Evolutionary conservation across 1,284 basidiomycete genomes (phyloP).

Genomic region (Clitocybe nebularis): DNA sequence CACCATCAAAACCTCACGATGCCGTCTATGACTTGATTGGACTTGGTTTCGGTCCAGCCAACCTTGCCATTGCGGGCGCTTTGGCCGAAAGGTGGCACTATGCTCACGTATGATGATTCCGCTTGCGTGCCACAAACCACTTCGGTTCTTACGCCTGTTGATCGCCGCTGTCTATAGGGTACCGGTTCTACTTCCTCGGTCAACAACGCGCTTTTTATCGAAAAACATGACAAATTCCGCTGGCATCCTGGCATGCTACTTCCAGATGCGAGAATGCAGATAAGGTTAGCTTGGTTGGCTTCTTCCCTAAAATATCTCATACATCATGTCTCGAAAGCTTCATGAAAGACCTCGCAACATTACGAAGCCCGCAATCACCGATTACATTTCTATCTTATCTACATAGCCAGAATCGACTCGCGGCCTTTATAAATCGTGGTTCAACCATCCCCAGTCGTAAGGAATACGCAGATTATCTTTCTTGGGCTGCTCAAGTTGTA

Average conservation of each 20-base stretch:
- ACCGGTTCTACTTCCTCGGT: conserved; percentile 19
- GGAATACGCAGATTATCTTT: conserved; percentile 58
- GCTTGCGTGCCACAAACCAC: too few species aligned
- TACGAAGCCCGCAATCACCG: conserved; percentile 52
- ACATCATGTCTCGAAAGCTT: conserved; percentile 36
- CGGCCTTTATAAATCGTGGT: conserved; percentile 76
- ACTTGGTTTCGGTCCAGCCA: conserved; percentile 59
- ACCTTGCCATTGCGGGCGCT: conserved; percentile 53
- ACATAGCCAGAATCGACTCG: conserved; percentile 46
- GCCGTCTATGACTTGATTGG: conserved; percentile 46
- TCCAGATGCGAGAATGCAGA: conserved; percentile 56
- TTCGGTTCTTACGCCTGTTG: neutral
- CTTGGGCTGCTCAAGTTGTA: conserved; percentile 49
- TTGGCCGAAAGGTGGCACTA: conserved; percentile 37
- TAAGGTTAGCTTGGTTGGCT: conserved; percentile 44
- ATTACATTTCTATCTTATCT: conserved; percentile 57
- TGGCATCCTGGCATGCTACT: conserved; percentile 63
- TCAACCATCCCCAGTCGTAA: conserved; percentile 92
- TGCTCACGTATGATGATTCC: too few species aligned
- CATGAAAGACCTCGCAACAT: conserved; percentile 57
- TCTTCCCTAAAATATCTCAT: too few species aligned
- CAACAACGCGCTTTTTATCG: conserved; percentile 45
- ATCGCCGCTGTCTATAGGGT: conserved; percentile 2
- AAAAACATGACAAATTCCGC: conserved; percentile 43
- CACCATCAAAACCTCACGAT: conserved; percentile 11